Percentiles rank a stretch among this genome's conserved stretches.
phyloP scores from a whole-genome alignment of 208 protist species.

The Dictyostelium gargantuum region DNA sequence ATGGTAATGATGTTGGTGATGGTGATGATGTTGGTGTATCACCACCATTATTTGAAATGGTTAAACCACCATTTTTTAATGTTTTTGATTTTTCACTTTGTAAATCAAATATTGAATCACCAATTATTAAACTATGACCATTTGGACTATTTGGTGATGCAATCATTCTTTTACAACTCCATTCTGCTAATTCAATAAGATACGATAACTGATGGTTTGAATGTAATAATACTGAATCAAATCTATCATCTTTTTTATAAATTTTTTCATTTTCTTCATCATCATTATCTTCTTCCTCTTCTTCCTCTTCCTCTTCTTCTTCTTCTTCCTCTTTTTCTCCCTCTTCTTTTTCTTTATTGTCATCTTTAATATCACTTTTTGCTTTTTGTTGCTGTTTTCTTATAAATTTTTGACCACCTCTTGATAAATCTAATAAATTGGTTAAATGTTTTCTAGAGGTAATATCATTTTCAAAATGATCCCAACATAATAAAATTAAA shows the following conservation, averaged over 20 bases:
- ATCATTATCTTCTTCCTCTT: not conserved
- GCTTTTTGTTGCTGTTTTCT: no score
- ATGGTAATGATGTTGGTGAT: not conserved
- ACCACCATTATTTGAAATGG: not conserved
- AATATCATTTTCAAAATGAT: slow-evolving; percentile 51
- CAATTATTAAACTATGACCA: slow-evolving; percentile 32
- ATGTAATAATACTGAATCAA: slow-evolving; percentile 7
- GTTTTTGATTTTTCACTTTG: not conserved
- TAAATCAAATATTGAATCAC: not conserved
- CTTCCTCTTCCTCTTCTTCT: not conserved
- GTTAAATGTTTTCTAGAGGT: not conserved
- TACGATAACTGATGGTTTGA: slow-evolving; percentile 33
- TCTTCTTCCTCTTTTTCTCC: no score
- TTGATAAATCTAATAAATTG: not conserved
- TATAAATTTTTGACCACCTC: not conserved
- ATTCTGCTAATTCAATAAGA: slow-evolving; percentile 43
- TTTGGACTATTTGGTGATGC: slow-evolving; percentile 11
- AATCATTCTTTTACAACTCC: slow-evolving; percentile 34
- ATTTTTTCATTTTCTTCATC: not conserved
- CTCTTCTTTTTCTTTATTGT: not conserved
- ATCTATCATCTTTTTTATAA: not conserved
- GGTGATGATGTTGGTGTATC: not conserved
- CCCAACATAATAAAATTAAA: slow-evolving; percentile 43
- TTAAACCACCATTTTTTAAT: not conserved
- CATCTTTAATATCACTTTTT: not conserved